Conservation (phyloP, 139 green algal genomes). For the Chlamydomonas sp. region DNA sequence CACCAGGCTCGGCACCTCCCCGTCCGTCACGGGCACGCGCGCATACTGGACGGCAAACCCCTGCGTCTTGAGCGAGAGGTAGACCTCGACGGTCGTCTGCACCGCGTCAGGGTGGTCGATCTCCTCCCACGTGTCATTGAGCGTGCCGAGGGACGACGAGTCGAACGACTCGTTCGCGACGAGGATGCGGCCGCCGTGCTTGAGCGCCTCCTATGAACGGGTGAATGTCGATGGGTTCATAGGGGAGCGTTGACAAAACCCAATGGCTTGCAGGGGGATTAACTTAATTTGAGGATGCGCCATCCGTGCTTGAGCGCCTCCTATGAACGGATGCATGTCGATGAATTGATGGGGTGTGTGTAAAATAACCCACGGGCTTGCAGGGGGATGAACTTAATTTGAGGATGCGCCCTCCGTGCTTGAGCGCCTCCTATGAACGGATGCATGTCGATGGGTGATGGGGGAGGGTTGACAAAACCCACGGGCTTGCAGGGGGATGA, state of each 20-base stretch:
- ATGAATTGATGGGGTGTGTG: too few species aligned
- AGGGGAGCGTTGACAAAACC: too few species aligned
- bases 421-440: background rate
- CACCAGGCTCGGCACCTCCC: conserved; percentile 21
- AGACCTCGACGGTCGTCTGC: conserved; percentile 68
- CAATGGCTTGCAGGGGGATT: too few species aligned
- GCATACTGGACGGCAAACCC: conserved; percentile 56
- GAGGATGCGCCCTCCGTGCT: background rate
- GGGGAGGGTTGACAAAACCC: too few species aligned
- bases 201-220: conserved; percentile 27
- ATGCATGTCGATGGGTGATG: too few species aligned
- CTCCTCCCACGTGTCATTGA: conserved; percentile 48
- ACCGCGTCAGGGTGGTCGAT: conserved; percentile 50
- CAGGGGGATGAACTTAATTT: too few species aligned
- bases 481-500: too few species aligned
- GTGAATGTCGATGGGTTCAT: too few species aligned
- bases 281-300: too few species aligned
- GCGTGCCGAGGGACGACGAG: conserved; percentile 18
- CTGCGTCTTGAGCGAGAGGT: conserved; percentile 37
- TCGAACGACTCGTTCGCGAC: conserved; percentile 64
- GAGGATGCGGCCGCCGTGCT: conserved; percentile 58
- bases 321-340: too few species aligned
- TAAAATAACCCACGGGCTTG: too few species aligned
- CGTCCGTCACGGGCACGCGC: conserved; percentile 81
- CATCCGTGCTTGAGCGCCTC: background rate